A percentile compares a stretch with the other conserved stretches of the same genome.
Conservation (phyloP, 306 rosid genomes). For the Corylus americana region DNA sequence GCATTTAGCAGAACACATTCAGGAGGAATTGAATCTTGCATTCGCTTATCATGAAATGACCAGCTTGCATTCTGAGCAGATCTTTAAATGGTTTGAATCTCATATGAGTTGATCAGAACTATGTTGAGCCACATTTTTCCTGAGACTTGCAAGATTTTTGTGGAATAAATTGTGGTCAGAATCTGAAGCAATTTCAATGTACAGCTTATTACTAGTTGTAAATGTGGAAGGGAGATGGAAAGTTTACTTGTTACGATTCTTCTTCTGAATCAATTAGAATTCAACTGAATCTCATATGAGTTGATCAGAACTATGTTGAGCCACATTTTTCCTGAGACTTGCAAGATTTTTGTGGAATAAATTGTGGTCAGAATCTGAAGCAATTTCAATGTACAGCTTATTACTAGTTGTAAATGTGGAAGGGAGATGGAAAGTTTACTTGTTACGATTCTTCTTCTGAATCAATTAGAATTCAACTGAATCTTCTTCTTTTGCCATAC, state of each 20-base stretch:
- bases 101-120: constrained; percentile 47
- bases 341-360: neutral
- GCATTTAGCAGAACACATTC: constrained; percentile 58
- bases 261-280: no score
- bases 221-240: constrained; percentile 17
- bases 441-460: no score
- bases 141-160: neutral
- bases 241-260: neutral
- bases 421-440: constrained; percentile 15
- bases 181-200: constrained; percentile 12
- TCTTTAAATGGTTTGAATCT: constrained; percentile 74
- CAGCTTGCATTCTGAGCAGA: constrained; percentile 65
- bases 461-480: no score
- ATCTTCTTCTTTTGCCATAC: no score
- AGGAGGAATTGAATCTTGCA: constrained; percentile 94
- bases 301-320: constrained; percentile 21
- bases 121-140: neutral
- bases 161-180: constrained; percentile 4
- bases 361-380: constrained; percentile 19
- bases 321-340: neutral
- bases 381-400: neutral
- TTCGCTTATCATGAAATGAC: constrained; percentile 88
- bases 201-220: neutral
- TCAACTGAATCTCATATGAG: constrained; percentile 34
- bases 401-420: neutral